A percentile compares a stretch with the other conserved stretches of the same genome.
Evolutionary conservation across 441 rosid species (phyloP).

Genomic region (Breynia disticha): DNA sequence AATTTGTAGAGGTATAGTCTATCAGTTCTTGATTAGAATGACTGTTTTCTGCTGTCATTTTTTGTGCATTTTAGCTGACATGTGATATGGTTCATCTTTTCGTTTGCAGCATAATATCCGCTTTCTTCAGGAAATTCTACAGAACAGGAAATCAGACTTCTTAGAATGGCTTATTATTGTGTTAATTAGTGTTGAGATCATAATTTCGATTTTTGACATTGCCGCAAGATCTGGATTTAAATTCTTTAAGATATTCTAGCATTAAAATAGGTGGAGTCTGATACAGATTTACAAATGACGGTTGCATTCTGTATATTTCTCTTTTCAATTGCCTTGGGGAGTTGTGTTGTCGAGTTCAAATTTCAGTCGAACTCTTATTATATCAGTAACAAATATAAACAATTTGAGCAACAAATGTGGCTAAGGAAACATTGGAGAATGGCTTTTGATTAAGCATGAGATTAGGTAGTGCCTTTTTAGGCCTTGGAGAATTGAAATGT

Average conservation of each 20-base stretch:
- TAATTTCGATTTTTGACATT: slow-evolving; percentile 58
- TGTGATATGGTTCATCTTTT: neutral
- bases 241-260: slow-evolving; percentile 10
- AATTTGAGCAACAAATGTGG: no score
- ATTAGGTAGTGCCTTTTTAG: no score
- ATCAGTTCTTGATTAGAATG: neutral
- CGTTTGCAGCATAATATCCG: slow-evolving; percentile 77
- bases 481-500: no score
- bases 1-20: slow-evolving; percentile 80
- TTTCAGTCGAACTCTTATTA: no score
- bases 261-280: neutral
- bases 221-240: slow-evolving; percentile 35
- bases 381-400: no score
- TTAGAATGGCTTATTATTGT: slow-evolving; percentile 88
- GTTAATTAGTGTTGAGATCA: slow-evolving; percentile 64
- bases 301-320: neutral
- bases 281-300: neutral
- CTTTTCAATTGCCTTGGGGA: neutral
- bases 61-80: neutral
- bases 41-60: neutral
- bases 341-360: no score
- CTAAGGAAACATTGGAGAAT: no score
- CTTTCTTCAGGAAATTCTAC: slow-evolving; percentile 89
- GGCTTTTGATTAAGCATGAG: no score
- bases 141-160: slow-evolving; percentile 85